Conservation (phyloP, 768 basidiomycete genomes). For the Leccinellum rugosiceps region DNA sequence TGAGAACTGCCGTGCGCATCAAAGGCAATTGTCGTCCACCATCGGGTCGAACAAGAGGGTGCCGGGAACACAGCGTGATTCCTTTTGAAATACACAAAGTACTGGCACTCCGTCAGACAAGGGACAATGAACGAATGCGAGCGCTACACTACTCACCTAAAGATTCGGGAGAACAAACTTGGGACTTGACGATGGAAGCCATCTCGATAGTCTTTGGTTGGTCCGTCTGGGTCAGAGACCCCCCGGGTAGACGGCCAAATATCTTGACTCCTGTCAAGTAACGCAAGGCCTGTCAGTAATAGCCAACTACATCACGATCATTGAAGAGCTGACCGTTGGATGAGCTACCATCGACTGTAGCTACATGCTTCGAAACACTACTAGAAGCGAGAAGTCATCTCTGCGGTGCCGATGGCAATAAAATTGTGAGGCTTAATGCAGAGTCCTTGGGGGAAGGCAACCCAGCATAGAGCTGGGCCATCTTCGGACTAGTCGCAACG, state of each 20-base stretch:
- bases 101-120: conserved; percentile 7
- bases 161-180: not conserved
- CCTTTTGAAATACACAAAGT: too few species aligned
- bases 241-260: conserved; percentile 7
- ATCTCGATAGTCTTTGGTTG: not conserved
- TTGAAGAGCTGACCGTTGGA: not conserved
- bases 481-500: conserved; percentile 2
- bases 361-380: not conserved
- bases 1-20: not conserved
- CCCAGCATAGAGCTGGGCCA: conserved; percentile 3
- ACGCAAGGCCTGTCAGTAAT: not conserved
- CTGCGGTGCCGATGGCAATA: not conserved
- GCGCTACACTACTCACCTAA: conserved; percentile 3
- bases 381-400: not conserved
- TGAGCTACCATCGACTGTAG: not conserved
- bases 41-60: conserved; percentile 8
- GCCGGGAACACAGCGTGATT: conserved; percentile 8
- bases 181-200: not conserved
- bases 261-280: conserved; percentile 6
- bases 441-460: conserved; percentile 1
- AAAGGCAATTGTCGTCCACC: conserved; percentile 3
- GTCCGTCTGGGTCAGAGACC: conserved; percentile 15
- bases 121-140: not conserved
- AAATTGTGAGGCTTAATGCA: conserved; percentile 5
- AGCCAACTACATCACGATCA: not conserved